These are phyloP conservation scores for Lithohypha guttulata DNA, from an alignment of 2,329 filamentous ascomycete genomes.

Conservation along the genomic window DNA sequence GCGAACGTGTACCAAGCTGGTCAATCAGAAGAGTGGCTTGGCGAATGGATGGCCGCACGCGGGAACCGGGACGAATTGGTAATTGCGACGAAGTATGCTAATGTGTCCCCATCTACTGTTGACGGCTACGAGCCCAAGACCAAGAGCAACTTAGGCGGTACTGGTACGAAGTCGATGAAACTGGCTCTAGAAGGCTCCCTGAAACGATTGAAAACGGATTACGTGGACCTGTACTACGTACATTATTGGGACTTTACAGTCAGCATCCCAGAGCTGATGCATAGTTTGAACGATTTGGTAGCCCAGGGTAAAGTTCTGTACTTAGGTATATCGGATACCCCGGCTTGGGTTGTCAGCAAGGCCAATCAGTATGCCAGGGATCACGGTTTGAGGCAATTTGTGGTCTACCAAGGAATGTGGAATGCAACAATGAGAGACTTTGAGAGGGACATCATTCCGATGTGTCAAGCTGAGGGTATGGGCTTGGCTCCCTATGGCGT, in stretches of 20 bases:
- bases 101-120: constrained; percentile 21
- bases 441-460: constrained; percentile 59
- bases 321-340: constrained; percentile 57
- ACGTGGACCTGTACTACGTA: constrained; percentile 29
- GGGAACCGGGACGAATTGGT: constrained; percentile 41
- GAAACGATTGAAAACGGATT: constrained; percentile 27
- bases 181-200: constrained; percentile 26
- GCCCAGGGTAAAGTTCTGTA: constrained; percentile 54
- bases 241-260: constrained; percentile 54
- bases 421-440: constrained; percentile 52
- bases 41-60: constrained; percentile 41
- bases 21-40: constrained; percentile 39
- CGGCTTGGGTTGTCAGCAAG: constrained; percentile 50
- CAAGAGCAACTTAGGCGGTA: constrained; percentile 35
- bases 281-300: constrained; percentile 53
- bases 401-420: constrained; percentile 58
- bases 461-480: constrained; percentile 54
- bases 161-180: constrained; percentile 26
- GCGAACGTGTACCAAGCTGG: constrained; percentile 35
- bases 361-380: constrained; percentile 51
- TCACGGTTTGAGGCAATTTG: constrained; percentile 60
- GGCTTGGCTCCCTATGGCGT: constrained; percentile 46
- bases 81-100: constrained; percentile 45
- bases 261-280: constrained; percentile 57
- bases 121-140: constrained; percentile 15